Evolutionary conservation across 2,329 filamentous ascomycete species (phyloP).

Genomic region (Fusarium pseudograminearum): DNA sequence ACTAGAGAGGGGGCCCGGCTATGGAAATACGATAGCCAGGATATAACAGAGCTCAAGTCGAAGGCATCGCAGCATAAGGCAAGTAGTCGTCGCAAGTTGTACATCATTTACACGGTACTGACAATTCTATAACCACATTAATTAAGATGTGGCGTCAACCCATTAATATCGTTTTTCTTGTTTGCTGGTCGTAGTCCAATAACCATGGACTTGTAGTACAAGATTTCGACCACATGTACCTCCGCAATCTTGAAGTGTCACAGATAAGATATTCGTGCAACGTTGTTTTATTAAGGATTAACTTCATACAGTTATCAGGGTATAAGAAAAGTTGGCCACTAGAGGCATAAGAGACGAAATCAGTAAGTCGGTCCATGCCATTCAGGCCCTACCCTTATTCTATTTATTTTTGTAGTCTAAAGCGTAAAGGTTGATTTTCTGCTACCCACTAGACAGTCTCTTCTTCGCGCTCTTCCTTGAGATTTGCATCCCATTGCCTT

Average conservation of each 20-base stretch:
- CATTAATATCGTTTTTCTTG: constrained; percentile 10
- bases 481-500: constrained; percentile 38
- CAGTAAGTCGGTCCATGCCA: too few relatives aligned
- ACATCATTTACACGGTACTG: constrained; percentile 5
- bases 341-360: too few relatives aligned
- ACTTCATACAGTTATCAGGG: constrained; percentile 16
- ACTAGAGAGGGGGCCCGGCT: background rate
- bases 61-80: background rate
- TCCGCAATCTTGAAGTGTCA: constrained; percentile 4
- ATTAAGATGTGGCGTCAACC: constrained; percentile 11
- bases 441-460: constrained; percentile 16
- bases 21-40: background rate
- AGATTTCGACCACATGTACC: background rate
- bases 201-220: constrained; percentile 3
- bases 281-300: background rate
- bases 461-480: constrained; percentile 35
- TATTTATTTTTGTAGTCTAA: too few relatives aligned
- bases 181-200: background rate
- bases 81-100: background rate
- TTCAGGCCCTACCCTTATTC: too few relatives aligned
- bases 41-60: background rate
- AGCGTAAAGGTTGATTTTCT: too few relatives aligned
- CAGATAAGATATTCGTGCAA: constrained; percentile 14
- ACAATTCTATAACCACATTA: constrained; percentile 1
- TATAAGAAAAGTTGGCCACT: too few relatives aligned